Evolutionary conservation across 495 filamentous ascomycete genomes (phyloP).

Genomic region (Hypomontagnella submonticulosa): DNA sequence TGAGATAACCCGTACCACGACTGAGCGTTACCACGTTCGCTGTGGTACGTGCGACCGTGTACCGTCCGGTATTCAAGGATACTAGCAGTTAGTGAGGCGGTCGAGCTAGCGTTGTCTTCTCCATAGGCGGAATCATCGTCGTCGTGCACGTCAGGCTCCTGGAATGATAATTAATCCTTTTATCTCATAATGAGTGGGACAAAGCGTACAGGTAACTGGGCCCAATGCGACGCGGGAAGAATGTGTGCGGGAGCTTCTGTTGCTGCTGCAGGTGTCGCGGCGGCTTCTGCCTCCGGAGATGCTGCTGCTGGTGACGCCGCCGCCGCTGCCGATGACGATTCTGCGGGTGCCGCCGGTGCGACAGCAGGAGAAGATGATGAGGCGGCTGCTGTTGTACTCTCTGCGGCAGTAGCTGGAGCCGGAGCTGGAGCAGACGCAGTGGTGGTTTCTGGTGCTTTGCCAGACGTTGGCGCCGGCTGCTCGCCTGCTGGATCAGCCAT

Average conservation of each 20-base stretch:
- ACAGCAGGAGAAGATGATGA: neutral
- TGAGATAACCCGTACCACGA: constrained; percentile 45
- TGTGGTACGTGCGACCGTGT: constrained; percentile 56
- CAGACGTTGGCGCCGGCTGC: constrained; percentile 1
- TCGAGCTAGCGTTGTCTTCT: constrained; percentile 49
- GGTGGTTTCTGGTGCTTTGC: constrained; percentile 3
- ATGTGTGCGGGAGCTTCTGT: constrained; percentile 11
- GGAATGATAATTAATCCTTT: constrained; percentile 8
- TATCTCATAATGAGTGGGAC: neutral
- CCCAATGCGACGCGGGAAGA: constrained; percentile 49
- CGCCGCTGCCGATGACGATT: neutral
- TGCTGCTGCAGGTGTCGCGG: neutral
- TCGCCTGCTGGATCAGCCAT: constrained; percentile 27
- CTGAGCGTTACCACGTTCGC: constrained; percentile 46
- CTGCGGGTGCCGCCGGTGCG: neutral
- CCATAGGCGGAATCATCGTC: constrained; percentile 46
- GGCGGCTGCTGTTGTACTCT: neutral
- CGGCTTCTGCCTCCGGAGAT: constrained; percentile 9
- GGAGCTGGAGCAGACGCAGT: constrained; percentile 3
- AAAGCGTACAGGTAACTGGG: constrained; percentile 28
- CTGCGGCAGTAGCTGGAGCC: neutral
- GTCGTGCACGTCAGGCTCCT: constrained; percentile 36
- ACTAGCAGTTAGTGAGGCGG: constrained; percentile 57
- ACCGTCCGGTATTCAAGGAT: constrained; percentile 58
- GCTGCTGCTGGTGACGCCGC: constrained; percentile 4